phyloP scores from a whole-genome alignment of 768 basidiomycete species.

The Mycena indigotica region DNA sequence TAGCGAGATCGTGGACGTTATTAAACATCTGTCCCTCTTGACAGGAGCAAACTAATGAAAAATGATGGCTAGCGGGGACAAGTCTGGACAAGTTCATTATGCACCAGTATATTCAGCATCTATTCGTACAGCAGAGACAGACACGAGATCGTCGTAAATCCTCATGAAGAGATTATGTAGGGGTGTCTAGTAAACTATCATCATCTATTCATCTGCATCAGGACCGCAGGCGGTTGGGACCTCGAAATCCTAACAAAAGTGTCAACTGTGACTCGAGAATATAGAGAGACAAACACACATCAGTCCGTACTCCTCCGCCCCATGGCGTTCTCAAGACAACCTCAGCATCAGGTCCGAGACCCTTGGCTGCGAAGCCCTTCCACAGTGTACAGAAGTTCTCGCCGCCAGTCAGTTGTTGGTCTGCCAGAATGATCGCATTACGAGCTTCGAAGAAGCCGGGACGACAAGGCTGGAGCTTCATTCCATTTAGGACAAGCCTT shows the following conservation, averaged over 20 bases:
- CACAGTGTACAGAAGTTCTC: constrained; percentile 91
- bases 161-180: background rate
- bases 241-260: constrained; percentile 28
- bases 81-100: background rate
- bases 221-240: constrained; percentile 30
- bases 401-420: constrained; percentile 85
- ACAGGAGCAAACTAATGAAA: background rate
- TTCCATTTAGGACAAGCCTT: constrained; percentile 81
- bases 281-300: constrained; percentile 43
- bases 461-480: constrained; percentile 94
- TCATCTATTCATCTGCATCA: background rate
- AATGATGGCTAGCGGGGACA: background rate
- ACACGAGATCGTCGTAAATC: background rate
- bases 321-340: constrained; percentile 82
- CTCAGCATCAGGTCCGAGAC: constrained; percentile 76
- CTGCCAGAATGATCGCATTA: constrained; percentile 89
- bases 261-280: background rate
- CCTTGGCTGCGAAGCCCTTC: constrained; percentile 80
- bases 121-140: background rate
- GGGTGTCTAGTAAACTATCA: background rate
- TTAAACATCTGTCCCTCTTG: background rate
- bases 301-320: constrained; percentile 85
- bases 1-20: background rate
- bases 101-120: background rate
- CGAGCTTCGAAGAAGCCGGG: constrained; percentile 91